These are phyloP conservation scores for Yamadazyma taylorii DNA, from an alignment of 1,139 yeast genomes.

Conservation along the genomic window DNA sequence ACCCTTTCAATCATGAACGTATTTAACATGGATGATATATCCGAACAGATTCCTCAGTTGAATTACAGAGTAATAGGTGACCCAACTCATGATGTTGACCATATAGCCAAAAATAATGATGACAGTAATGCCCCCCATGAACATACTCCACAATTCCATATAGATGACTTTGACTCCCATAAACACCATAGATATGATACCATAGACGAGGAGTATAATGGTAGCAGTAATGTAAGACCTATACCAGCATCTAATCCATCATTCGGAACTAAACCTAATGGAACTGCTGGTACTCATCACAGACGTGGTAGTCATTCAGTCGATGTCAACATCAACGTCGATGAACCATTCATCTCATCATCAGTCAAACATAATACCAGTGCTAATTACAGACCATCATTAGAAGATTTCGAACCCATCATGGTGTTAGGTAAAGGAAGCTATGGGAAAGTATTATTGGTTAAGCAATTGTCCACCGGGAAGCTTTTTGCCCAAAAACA, in stretches of 20 bases:
- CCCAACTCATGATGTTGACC: constrained; percentile 1
- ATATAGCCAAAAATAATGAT: too few relatives aligned
- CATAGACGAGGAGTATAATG: not conserved
- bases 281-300: constrained; percentile 1
- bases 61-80: constrained; percentile 20
- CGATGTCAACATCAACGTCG: constrained; percentile 23
- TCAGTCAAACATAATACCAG: constrained; percentile 18
- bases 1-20: constrained; percentile 8
- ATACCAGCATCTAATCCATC: not conserved
- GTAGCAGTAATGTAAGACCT: not conserved
- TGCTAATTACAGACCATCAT: constrained; percentile 29
- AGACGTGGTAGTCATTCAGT: constrained; percentile 18
- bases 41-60: constrained; percentile 16
- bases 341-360: constrained; percentile 27
- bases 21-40: constrained; percentile 23
- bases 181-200: not conserved
- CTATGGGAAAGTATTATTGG: constrained; percentile 84
- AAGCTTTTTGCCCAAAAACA: constrained; percentile 87
- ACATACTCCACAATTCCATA: not conserved
- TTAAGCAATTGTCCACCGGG: constrained; percentile 64
- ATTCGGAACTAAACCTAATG: not conserved
- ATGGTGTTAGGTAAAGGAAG: constrained; percentile 91
- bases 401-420: constrained; percentile 69
- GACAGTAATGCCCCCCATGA: not conserved
- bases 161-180: not conserved